phyloP scores from a whole-genome alignment of 2,329 filamentous ascomycete genomes.

The Trichoderma sp. region DNA sequence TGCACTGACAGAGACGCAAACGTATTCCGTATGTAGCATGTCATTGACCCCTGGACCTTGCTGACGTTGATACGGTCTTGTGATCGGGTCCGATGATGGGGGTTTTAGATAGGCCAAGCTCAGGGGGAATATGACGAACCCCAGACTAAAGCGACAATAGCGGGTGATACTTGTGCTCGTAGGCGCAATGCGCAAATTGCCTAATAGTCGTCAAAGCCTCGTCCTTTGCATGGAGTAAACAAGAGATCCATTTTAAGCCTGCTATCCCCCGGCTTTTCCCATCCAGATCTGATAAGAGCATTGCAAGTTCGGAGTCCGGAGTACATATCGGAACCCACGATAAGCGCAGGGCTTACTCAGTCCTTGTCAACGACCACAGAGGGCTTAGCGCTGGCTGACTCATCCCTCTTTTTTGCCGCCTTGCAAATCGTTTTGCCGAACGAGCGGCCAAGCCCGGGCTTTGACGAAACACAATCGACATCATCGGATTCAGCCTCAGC shows the following conservation, averaged over 20 bases:
- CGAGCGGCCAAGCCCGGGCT: constrained; percentile 38
- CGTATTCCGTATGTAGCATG: background rate
- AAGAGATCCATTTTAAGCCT: background rate
- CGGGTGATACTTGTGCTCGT: background rate
- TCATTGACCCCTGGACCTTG: background rate
- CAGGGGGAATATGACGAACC: background rate
- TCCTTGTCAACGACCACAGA: constrained; percentile 26
- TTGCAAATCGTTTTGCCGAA: constrained; percentile 36
- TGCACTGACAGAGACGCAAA: background rate
- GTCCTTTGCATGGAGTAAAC: background rate
- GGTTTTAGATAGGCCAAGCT: background rate
- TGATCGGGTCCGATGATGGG: constrained; percentile 16
- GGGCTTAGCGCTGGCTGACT: constrained; percentile 18
- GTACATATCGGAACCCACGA: background rate
- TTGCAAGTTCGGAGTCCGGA: background rate
- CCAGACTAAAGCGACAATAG: background rate
- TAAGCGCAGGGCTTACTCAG: constrained; percentile 15
- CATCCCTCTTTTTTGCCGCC: constrained; percentile 19
- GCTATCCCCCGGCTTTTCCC: background rate
- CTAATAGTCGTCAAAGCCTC: background rate
- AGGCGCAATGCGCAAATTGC: background rate
- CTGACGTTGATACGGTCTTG: constrained; percentile 15
- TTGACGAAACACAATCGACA: constrained; percentile 34
- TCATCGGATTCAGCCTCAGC: constrained; percentile 34
- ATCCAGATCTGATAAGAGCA: constrained; percentile 5